A percentile compares a stretch with the other conserved stretches of the same genome.
phyloP scores from a whole-genome alignment of 495 filamentous ascomycete species.

The Viridothelium virens region DNA sequence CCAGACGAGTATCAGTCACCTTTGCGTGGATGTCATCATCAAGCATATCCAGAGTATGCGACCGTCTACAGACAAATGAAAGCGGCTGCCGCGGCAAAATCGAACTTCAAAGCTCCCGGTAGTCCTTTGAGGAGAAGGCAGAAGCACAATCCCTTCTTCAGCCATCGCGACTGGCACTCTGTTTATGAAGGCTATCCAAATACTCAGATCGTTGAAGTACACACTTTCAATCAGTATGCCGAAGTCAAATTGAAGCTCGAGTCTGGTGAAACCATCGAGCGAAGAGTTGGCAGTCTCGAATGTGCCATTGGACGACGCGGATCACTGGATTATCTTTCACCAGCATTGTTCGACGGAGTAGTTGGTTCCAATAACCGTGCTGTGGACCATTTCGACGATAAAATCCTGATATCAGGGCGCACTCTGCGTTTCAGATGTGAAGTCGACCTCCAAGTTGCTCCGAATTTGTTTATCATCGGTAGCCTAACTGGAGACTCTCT shows the following conservation, averaged over 20 bases:
- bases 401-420: constrained; percentile 44
- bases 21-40: constrained; percentile 53
- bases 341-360: constrained; percentile 45
- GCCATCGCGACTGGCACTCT: constrained; percentile 42
- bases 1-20: constrained; percentile 51
- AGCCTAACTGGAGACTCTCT: constrained; percentile 60
- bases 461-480: constrained; percentile 52
- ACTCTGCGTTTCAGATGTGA: constrained; percentile 50
- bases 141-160: constrained; percentile 40
- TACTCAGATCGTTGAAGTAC: constrained; percentile 44
- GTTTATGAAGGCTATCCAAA: constrained; percentile 56
- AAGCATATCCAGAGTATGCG: constrained; percentile 62
- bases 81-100: constrained; percentile 35
- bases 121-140: constrained; percentile 21
- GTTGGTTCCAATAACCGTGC: constrained; percentile 26
- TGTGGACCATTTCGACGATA: constrained; percentile 20
- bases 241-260: constrained; percentile 42
- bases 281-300: constrained; percentile 44
- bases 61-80: constrained; percentile 59
- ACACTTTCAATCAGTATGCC: constrained; percentile 25
- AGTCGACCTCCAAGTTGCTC: constrained; percentile 48
- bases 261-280: constrained; percentile 42
- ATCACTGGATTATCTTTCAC: constrained; percentile 47
- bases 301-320: constrained; percentile 59
- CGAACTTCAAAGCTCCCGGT: not conserved